These are phyloP conservation scores for Pascua sp. DNA, from an alignment of 1,284 basidiomycete genomes.

Conservation along the genomic window DNA sequence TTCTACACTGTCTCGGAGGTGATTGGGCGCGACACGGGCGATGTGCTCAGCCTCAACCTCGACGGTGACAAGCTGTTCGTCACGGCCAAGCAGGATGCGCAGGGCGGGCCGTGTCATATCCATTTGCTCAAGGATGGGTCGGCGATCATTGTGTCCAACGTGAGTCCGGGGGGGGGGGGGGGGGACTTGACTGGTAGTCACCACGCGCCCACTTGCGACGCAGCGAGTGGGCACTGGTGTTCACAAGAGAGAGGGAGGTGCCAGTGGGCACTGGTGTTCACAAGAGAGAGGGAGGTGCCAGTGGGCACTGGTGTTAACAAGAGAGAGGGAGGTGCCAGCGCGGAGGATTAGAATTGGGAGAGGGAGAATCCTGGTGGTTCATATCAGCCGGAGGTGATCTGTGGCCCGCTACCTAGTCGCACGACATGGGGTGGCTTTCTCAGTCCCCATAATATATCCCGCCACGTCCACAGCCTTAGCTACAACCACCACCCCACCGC, in stretches of 20 bases:
- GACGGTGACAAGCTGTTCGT: conserved; percentile 29
- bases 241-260: too few relatives aligned
- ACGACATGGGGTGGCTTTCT: conserved; percentile 3
- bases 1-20: conserved; percentile 39
- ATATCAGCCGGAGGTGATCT: not conserved
- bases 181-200: not conserved
- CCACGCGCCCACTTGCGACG: not conserved
- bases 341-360: too few relatives aligned
- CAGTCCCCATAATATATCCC: conserved; percentile 31
- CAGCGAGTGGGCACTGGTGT: too few relatives aligned
- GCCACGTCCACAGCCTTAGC: too few relatives aligned
- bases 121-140: conserved; percentile 7
- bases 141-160: too few relatives aligned
- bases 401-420: not conserved
- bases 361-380: not conserved
- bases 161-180: not conserved
- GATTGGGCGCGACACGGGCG: conserved; percentile 21
- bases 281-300: too few relatives aligned
- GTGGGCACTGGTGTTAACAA: too few relatives aligned
- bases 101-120: conserved; percentile 40
- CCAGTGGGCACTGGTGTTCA: too few relatives aligned
- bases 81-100: conserved; percentile 28
- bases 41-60: conserved; percentile 24
- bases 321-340: too few relatives aligned
- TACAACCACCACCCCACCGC: not conserved